Percentiles rank a stretch among this genome's conserved stretches.
These are phyloP conservation scores for Xerocomus nothofagi DNA, from an alignment of 1,284 basidiomycete species.

Conservation along the genomic window DNA sequence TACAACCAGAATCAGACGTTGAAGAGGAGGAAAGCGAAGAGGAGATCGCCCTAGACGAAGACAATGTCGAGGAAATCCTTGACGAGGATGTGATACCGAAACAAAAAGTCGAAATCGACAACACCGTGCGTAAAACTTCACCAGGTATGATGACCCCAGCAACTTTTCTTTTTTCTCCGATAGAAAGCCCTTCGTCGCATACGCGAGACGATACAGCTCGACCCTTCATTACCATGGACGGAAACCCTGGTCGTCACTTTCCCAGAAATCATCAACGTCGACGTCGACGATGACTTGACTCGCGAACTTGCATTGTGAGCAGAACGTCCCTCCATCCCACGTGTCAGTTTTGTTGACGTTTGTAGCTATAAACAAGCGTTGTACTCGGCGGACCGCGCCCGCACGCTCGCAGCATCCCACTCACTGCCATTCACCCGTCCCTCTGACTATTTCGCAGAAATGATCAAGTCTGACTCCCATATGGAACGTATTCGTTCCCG, in stretches of 20 bases:
- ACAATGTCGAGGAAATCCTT: conserved; percentile 60
- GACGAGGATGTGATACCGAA: conserved; percentile 78
- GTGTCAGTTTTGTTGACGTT: neutral
- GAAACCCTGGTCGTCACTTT: conserved; percentile 81
- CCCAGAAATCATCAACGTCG: conserved; percentile 73
- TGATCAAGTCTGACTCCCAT: conserved; percentile 97
- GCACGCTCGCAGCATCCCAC: conserved; percentile 70
- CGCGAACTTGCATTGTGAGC: conserved; percentile 92
- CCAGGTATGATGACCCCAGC: neutral
- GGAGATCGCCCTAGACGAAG: conserved; percentile 72
- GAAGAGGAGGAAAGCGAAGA: conserved; percentile 43
- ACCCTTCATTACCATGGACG: conserved; percentile 78
- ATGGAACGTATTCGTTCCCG: conserved; percentile 96
- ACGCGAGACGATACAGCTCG: conserved; percentile 75
- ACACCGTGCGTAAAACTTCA: conserved; percentile 56
- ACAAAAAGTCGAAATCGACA: conserved; percentile 83
- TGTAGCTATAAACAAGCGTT: conserved; percentile 94
- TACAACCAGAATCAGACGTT: conserved; percentile 19
- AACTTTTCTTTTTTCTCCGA: neutral
- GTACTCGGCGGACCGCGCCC: conserved; percentile 76
- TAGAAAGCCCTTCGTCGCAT: conserved; percentile 83
- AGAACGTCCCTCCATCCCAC: conserved; percentile 11
- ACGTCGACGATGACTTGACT: conserved; percentile 87
- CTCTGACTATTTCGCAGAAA: conserved; percentile 95
- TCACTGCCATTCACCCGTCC: conserved; percentile 91